Evolutionary conservation across 805 yeast genomes (phyloP), one percentile per base, ranked within the genome.

Genomic region (Hanseniaspora vineae): DNA sequence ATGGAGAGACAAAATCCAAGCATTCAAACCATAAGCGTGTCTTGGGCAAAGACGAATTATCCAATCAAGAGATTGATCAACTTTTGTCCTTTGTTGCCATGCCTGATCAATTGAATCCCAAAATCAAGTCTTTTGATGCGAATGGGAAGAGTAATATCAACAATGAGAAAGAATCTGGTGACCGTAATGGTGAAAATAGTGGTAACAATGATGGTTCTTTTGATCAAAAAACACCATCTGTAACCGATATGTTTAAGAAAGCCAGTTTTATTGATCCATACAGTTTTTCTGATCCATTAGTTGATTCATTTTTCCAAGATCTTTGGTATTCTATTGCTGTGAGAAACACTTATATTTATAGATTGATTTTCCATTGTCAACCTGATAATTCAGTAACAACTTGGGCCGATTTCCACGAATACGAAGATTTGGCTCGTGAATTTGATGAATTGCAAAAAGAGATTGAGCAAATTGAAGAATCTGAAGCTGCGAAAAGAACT

Each of bases 381-480:
- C 99, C 99, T 0, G 98, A 92, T 64, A 87, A 90, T 61, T 71
- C 77, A 6, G 97, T 90, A n/a, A 72, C 72, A 20, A 75, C 88
- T 0, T 92, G 99, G 99, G 75, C 75, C 49, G 95, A 87, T 49
- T 92, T 87, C 62, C 89, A 85, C 60, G 78, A 74, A 29, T 83
- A 71, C 60, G 72, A 78, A 50, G 77, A 75, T 50, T 64, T 83
- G 54, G 71, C 70, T 45, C 68, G 72, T 17, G 87, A 83, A 0
- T 86, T 86, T 58, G 49, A 52, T 9, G 52, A 54, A 8, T 55
- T 53, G 23, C 68, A 64, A 49, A 57, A 55, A 13, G 51, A 53
- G 15, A 44, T 58, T n/a, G 65, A 66, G 10, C 62, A 59, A 8
- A 52, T 55, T 4, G 67, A 63, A 47, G 50, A 54, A 32, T 54